phyloP scores from a whole-genome alignment of 1,139 yeast genomes.

The Pichia sp. region DNA sequence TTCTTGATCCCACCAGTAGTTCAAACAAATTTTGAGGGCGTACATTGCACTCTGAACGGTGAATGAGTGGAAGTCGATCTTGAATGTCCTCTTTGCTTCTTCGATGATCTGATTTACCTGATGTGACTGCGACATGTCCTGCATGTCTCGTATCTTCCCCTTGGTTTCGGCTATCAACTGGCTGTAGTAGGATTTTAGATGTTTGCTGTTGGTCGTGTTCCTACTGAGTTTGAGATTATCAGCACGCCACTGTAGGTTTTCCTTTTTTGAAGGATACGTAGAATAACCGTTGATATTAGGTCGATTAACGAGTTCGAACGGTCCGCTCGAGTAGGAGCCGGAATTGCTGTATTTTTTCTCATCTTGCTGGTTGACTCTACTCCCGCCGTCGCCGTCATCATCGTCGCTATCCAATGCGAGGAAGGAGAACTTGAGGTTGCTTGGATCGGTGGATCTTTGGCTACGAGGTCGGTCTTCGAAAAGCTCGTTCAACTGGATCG shows the following conservation, averaged over 20 bases:
- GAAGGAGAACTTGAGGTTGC: background rate
- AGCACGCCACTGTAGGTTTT: conserved; percentile 3
- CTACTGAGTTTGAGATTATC: conserved; percentile 1
- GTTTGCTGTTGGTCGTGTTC: conserved; percentile 8
- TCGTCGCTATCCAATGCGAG: background rate
- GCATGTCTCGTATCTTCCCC: background rate
- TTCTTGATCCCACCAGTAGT: conserved; percentile 57
- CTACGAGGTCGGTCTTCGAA: background rate
- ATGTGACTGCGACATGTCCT: background rate
- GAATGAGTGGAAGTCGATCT: conserved; percentile 52
- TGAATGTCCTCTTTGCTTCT: conserved; percentile 21
- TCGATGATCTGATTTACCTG: conserved; percentile 17
- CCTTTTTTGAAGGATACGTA: background rate
- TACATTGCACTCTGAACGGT: conserved; percentile 43
- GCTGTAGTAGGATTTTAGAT: conserved; percentile 9
- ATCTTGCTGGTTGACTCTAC: no score
- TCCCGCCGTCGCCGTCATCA: no score
- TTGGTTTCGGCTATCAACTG: conserved; percentile 8
- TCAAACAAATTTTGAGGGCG: conserved; percentile 35
- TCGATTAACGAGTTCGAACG: background rate
- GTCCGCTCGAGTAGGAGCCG: background rate
- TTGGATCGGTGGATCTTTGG: background rate
- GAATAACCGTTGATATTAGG: background rate
- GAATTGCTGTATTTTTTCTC: background rate
- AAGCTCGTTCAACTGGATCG: conserved; percentile 14